Percentiles rank a stretch among this genome's conserved stretches.
These are phyloP conservation scores for Lasiodiplodia gonubiensis DNA, from an alignment of 2,329 filamentous ascomycete genomes.

Conservation along the genomic window DNA sequence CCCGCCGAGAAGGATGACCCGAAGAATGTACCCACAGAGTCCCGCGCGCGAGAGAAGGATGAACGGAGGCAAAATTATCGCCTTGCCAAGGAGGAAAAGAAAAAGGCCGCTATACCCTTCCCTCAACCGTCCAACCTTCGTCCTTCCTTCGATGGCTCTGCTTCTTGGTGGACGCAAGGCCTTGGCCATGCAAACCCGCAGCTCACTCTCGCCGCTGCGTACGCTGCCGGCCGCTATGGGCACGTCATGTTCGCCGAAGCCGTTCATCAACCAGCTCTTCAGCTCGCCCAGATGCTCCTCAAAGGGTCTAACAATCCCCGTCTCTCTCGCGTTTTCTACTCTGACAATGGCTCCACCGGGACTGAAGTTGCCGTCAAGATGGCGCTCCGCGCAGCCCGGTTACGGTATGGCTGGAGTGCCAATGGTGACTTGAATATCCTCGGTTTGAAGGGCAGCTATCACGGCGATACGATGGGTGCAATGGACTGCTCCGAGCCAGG, in stretches of 20 bases:
- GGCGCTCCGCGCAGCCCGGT: constrained; percentile 72
- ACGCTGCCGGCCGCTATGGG: constrained; percentile 82
- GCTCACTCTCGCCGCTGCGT: constrained; percentile 75
- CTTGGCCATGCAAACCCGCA: constrained; percentile 78
- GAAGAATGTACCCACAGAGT: not conserved
- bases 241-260: constrained; percentile 87
- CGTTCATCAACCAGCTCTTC: constrained; percentile 77
- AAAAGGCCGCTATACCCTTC: constrained; percentile 8
- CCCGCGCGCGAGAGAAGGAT: not conserved
- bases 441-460: constrained; percentile 80
- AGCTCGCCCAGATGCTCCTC: constrained; percentile 70
- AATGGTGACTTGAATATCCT: constrained; percentile 68
- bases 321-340: constrained; percentile 76
- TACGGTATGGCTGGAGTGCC: constrained; percentile 69
- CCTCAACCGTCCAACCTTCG: constrained; percentile 53
- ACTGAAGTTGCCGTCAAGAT: constrained; percentile 87
- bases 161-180: constrained; percentile 92
- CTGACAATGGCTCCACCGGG: constrained; percentile 83
- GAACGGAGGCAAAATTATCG: not conserved
- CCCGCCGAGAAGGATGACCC: not conserved
- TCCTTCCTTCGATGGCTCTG: constrained; percentile 80
- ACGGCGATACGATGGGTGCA: constrained; percentile 85
- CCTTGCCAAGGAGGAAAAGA: not conserved
- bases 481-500: constrained; percentile 85
- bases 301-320: constrained; percentile 66